Evolutionary conservation across 345 rosid species (phyloP), one percentile per base, ranked within the genome.

Genomic region (Eutrema yunnanense): DNA sequence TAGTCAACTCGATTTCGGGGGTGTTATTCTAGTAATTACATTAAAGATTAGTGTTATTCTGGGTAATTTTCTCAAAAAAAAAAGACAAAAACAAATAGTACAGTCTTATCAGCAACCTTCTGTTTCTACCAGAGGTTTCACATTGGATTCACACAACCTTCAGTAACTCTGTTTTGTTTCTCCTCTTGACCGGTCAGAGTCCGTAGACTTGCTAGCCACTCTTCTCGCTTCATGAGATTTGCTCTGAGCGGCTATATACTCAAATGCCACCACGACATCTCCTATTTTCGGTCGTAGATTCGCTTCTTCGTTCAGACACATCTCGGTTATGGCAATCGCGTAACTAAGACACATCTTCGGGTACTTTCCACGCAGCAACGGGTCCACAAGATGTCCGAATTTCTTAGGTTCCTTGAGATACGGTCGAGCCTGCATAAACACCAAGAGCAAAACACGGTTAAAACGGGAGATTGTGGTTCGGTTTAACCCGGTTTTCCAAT

Each of bases 261-360:
- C 95, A 22, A 95, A 89, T 5, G 99, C 99, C 2, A 84, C 93
- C 27, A 90, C 88, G 2, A 95, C 84, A 75, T 95, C 99, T 33
- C 86, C 76, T 54, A 95, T 90, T 6, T 86, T 82, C 1, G 99
- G 99, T 30, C 97, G 87, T 40, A 75, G 81, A 60, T 74, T 79
- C 2, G 97, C 92, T 78, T 95, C 96, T 73, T 95, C 97, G 12
- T 87, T 84, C 13, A 95, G 83, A 76, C 99, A 95, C 99, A 95
- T 92, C 33, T 88, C 86, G 1, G 96, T 83, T 50, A 95, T 80
- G 29, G 99, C 92, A 41, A 95, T 79, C 33, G 95, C 92, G 48
- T 95, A 88, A 76, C 81, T 91, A 74, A 95, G 83, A 80, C 93
- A 88, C 40, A 84, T 92, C 8, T 85, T 85, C 34, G 98, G 85